phyloP scores from a whole-genome alignment of 2,329 filamentous ascomycete species.

The Hypoxylon sp. region DNA sequence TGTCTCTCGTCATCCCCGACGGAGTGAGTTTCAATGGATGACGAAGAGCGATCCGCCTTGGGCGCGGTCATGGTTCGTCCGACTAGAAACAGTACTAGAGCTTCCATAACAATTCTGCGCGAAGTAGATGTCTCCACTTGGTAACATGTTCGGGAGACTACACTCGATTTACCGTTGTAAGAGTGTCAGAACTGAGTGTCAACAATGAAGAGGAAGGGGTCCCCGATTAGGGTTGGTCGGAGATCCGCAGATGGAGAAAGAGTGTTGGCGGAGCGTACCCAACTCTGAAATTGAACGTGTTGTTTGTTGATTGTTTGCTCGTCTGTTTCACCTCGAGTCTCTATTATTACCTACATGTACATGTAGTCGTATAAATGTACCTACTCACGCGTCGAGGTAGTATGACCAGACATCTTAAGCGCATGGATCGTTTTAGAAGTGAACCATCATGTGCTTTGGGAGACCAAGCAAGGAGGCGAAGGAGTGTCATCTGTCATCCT shows the following conservation, averaged over 20 bases:
- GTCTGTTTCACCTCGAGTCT: slow-evolving; percentile 37
- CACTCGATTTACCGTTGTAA: slow-evolving; percentile 28
- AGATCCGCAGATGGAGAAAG: slow-evolving; percentile 35
- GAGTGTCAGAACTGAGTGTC: slow-evolving; percentile 12
- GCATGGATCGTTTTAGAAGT: slow-evolving; percentile 34
- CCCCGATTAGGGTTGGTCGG: slow-evolving; percentile 36
- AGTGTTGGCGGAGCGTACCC: slow-evolving; percentile 3
- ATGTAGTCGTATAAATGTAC: slow-evolving; percentile 5
- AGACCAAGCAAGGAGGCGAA: slow-evolving; percentile 22
- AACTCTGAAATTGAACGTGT: slow-evolving; percentile 20
- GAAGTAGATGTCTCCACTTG: slow-evolving; percentile 41
- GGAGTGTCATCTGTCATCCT: slow-evolving; percentile 15
- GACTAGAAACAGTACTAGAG: slow-evolving; percentile 43
- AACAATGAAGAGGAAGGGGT: slow-evolving; percentile 14
- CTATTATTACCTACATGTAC: slow-evolving; percentile 40
- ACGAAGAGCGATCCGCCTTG: slow-evolving; percentile 30
- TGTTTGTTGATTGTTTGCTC: slow-evolving; percentile 31
- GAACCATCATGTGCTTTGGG: slow-evolving; percentile 29
- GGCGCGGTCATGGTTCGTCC: slow-evolving; percentile 44
- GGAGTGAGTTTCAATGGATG: slow-evolving; percentile 44
- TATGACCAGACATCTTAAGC: slow-evolving; percentile 33
- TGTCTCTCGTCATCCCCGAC: slow-evolving; percentile 53
- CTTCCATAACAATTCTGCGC: slow-evolving; percentile 32
- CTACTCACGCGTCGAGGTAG: slow-evolving; percentile 24
- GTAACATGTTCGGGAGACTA: slow-evolving; percentile 41